A percentile compares a stretch with the other conserved stretches of the same genome.
These are phyloP conservation scores for Daedalea quercina DNA, from an alignment of 768 basidiomycete genomes.

Conservation along the genomic window DNA sequence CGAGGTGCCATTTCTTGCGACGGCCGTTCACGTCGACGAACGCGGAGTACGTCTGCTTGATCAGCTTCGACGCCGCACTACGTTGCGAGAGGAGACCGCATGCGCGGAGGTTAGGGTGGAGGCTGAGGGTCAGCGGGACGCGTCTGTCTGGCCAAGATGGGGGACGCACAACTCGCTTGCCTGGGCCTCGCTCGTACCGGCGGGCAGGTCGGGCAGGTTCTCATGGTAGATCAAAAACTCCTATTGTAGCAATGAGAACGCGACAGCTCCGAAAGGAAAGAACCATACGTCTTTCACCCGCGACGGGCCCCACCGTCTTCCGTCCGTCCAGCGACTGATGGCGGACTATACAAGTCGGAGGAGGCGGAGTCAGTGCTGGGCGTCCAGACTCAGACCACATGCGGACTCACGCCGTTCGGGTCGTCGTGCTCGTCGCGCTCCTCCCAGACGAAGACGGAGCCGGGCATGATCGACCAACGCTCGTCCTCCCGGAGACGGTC, in stretches of 20 bases:
- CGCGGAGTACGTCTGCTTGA: constrained; percentile 80
- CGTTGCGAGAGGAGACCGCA: constrained; percentile 18
- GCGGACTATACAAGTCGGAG: constrained; percentile 41
- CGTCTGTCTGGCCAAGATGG: constrained; percentile 3
- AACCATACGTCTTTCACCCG: constrained; percentile 63
- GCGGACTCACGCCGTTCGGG: constrained; percentile 49
- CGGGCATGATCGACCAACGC: constrained; percentile 56
- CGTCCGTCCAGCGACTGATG: constrained; percentile 81
- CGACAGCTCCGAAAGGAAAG: not conserved
- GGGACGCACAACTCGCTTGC: constrained; percentile 18
- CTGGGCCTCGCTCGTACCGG: constrained; percentile 9
- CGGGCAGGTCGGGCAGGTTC: constrained; percentile 34
- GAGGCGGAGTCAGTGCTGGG: not conserved
- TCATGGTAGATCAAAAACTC: constrained; percentile 78
- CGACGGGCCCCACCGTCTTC: constrained; percentile 65
- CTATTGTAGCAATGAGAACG: constrained; percentile 27
- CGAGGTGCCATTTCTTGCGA: constrained; percentile 78
- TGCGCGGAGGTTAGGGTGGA: no score
- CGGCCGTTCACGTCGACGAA: constrained; percentile 60
- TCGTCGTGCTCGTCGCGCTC: constrained; percentile 66
- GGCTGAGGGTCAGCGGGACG: not conserved
- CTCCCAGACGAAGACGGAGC: constrained; percentile 80
- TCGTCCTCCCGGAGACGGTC: constrained; percentile 74
- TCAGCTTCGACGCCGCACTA: constrained; percentile 40
- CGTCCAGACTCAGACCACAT: not conserved